These are phyloP conservation scores for Gossypium ekmanianum DNA, from an alignment of 345 rosid genomes.

Conservation along the genomic window DNA sequence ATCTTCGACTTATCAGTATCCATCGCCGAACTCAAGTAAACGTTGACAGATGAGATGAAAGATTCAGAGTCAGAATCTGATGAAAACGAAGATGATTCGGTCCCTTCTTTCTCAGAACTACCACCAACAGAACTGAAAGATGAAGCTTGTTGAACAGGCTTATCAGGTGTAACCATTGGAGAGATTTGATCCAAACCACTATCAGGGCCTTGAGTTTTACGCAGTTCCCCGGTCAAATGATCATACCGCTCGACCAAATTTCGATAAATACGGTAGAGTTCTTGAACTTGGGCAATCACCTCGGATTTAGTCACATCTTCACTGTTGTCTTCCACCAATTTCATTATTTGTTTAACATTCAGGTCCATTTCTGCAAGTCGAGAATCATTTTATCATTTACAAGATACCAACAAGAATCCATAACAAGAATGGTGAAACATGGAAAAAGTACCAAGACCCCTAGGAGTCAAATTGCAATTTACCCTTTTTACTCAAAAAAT, in stretches of 20 bases:
- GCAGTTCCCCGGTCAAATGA: constrained; percentile 36
- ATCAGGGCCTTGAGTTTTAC: constrained; percentile 34
- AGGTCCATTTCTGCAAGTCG: constrained; percentile 43
- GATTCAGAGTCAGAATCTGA: constrained; percentile 79
- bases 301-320: constrained; percentile 38
- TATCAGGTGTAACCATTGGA: constrained; percentile 39
- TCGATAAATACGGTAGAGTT: constrained; percentile 39
- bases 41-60: constrained; percentile 47
- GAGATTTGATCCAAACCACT: constrained; percentile 31
- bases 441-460: too few relatives aligned
- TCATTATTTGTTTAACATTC: constrained; percentile 38
- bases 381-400: constrained; percentile 2
- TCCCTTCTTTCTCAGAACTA: constrained; percentile 58
- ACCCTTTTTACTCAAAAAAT: too few relatives aligned
- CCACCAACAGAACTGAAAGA: constrained; percentile 50
- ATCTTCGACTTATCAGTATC: constrained; percentile 19
- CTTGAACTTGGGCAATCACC: constrained; percentile 40
- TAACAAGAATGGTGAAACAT: too few relatives aligned
- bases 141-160: constrained; percentile 37
- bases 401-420: neutral
- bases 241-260: constrained; percentile 46
- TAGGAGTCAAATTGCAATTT: too few relatives aligned
- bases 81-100: constrained; percentile 57
- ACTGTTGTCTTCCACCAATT: constrained; percentile 42
- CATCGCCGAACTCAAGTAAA: constrained; percentile 31